These are phyloP conservation scores for Ceratocystis smalleyi DNA, from an alignment of 2,329 filamentous ascomycete genomes.

Conservation along the genomic window DNA sequence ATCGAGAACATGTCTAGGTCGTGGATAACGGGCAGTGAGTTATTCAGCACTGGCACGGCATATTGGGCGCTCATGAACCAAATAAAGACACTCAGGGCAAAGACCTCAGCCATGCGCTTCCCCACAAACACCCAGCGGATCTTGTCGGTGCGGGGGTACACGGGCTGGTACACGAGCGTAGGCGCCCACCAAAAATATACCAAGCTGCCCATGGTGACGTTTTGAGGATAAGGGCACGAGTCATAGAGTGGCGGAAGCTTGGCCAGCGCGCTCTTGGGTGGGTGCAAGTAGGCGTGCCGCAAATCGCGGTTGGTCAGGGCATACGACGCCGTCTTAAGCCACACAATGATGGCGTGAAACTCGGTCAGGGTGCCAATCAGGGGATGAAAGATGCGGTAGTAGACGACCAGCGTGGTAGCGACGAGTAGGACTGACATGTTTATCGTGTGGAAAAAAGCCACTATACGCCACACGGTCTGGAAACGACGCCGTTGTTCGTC, in stretches of 20 bases:
- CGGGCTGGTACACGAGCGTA: conserved; percentile 89
- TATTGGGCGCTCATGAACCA: conserved; percentile 95
- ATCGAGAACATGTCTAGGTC: conserved; percentile 68
- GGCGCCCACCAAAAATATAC: conserved; percentile 97
- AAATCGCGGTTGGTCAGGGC: conserved; percentile 93
- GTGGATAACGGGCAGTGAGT: conserved; percentile 77
- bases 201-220: conserved; percentile 77
- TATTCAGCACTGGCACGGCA: conserved; percentile 72
- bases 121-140: conserved; percentile 79
- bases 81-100: conserved; percentile 70
- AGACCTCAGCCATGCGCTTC: conserved; percentile 66
- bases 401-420: conserved; percentile 72
- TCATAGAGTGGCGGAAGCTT: conserved; percentile 68
- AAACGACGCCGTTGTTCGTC: conserved; percentile 51
- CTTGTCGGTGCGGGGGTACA: conserved; percentile 69
- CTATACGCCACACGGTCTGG: conserved; percentile 59
- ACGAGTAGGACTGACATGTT: conserved; percentile 72
- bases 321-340: conserved; percentile 91
- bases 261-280: conserved; percentile 47
- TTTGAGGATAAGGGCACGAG: conserved; percentile 71
- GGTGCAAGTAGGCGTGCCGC: conserved; percentile 75
- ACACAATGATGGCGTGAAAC: conserved; percentile 84
- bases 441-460: conserved; percentile 64
- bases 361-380: conserved; percentile 84
- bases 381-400: conserved; percentile 82